phyloP scores from a whole-genome alignment of 1,139 yeast genomes.

The Kodamaea fungicola region DNA sequence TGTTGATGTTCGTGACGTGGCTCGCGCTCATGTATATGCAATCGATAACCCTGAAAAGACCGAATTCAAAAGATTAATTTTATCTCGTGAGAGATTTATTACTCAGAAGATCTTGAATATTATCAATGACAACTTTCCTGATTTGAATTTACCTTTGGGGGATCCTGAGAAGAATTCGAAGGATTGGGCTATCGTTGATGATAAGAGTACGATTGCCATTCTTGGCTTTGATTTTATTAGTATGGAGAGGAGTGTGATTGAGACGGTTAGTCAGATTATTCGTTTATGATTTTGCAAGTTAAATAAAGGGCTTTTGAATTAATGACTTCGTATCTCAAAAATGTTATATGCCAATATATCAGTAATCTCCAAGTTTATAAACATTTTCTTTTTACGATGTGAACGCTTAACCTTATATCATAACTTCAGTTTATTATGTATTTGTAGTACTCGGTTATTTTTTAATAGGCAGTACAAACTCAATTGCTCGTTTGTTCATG shows the following conservation, averaged over 20 bases:
- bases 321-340: too few relatives aligned
- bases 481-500: too few relatives aligned
- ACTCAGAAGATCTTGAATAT: slow-evolving; percentile 33
- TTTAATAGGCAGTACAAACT: too few relatives aligned
- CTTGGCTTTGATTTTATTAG: slow-evolving; percentile 35
- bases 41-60: slow-evolving; percentile 24
- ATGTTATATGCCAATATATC: too few relatives aligned
- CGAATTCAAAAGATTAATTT: slow-evolving; percentile 23
- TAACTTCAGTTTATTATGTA: too few relatives aligned
- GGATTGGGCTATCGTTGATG: slow-evolving; percentile 3
- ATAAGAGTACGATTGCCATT: slow-evolving; percentile 23
- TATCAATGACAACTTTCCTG: slow-evolving; percentile 12
- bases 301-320: too few relatives aligned
- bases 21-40: slow-evolving; percentile 32
- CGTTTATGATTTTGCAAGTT: too few relatives aligned
- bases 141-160: slow-evolving; percentile 6
- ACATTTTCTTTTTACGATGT: too few relatives aligned
- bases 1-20: slow-evolving; percentile 42
- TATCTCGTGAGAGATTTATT: slow-evolving; percentile 27
- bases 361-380: too few relatives aligned
- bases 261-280: slow-evolving; percentile 42
- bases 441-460: too few relatives aligned
- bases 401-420: too few relatives aligned
- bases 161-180: slow-evolving; percentile 1
- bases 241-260: slow-evolving; percentile 37